Evolutionary conservation across 2,329 filamentous ascomycete genomes (phyloP).

Genomic region (Stachybotrys chartarum): DNA sequence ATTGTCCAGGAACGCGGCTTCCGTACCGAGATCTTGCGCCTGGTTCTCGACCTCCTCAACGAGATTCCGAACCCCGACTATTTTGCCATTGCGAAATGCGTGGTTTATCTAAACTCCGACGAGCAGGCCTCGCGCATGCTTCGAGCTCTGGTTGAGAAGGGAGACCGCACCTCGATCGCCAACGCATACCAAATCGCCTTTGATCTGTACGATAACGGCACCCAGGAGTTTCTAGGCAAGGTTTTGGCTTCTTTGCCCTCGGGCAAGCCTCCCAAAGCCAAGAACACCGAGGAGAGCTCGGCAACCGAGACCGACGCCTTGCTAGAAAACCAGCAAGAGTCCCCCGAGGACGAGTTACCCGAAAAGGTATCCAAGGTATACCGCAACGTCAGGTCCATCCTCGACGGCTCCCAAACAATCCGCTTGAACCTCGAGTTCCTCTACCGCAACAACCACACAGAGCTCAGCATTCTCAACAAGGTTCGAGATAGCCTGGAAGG

Average conservation of each 20-base stretch:
- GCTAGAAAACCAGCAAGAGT: constrained; percentile 40
- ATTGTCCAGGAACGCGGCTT: constrained; percentile 90
- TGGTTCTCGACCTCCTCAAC: constrained; percentile 92
- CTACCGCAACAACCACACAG: constrained; percentile 90
- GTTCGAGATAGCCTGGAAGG: constrained; percentile 92
- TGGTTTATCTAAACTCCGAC: constrained; percentile 90
- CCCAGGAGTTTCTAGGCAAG: constrained; percentile 90
- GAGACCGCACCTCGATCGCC: constrained; percentile 69
- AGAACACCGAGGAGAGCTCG: constrained; percentile 35
- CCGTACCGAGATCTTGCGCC: constrained; percentile 73
- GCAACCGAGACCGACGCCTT: constrained; percentile 41
- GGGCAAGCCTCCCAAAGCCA: constrained; percentile 33
- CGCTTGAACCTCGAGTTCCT: constrained; percentile 94
- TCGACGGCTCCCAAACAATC: constrained; percentile 89
- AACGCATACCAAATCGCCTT: constrained; percentile 97
- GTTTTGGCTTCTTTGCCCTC: constrained; percentile 74
- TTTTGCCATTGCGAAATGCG: constrained; percentile 96
- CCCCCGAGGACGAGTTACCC: constrained; percentile 46
- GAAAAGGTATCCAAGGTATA: constrained; percentile 50
- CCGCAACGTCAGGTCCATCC: constrained; percentile 57
- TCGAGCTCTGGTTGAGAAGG: constrained; percentile 70
- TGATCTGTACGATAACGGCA: constrained; percentile 96
- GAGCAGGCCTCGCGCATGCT: constrained; percentile 85
- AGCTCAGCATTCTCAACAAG: constrained; percentile 89
- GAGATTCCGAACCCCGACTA: constrained; percentile 91